Evolutionary conservation across 768 basidiomycete species (phyloP).

Genomic region (Leccinum boreale): DNA sequence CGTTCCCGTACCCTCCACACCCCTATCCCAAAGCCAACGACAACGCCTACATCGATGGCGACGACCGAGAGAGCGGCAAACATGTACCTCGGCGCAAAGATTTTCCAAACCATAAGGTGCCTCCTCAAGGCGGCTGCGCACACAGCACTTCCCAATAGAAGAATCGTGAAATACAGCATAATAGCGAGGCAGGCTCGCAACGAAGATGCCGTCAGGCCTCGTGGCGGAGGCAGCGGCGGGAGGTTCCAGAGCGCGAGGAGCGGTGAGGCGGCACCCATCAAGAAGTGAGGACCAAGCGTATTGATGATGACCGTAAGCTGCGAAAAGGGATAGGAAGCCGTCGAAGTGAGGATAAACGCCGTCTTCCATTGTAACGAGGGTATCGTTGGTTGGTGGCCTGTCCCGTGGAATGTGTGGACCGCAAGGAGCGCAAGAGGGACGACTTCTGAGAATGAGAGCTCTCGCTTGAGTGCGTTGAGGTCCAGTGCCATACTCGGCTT

Average conservation of each 20-base stretch:
- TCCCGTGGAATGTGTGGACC: slow-evolving; percentile 75
- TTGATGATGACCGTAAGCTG: slow-evolving; percentile 74
- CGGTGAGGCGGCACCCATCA: slow-evolving; percentile 65
- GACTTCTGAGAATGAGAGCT: slow-evolving; percentile 62
- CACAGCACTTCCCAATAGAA: slow-evolving; percentile 67
- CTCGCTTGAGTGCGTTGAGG: slow-evolving; percentile 28
- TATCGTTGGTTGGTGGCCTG: slow-evolving; percentile 89
- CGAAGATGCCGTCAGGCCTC: slow-evolving; percentile 33
- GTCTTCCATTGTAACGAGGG: slow-evolving; percentile 94
- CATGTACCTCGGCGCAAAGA: slow-evolving; percentile 97
- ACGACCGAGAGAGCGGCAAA: slow-evolving; percentile 61
- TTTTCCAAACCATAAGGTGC: slow-evolving; percentile 98
- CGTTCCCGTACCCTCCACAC: slow-evolving; percentile 18
- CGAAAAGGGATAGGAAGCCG: slow-evolving; percentile 68
- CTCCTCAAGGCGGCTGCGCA: slow-evolving; percentile 74
- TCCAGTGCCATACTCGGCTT: slow-evolving; percentile 45
- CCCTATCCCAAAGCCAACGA: slow-evolving; percentile 24
- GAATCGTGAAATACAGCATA: slow-evolving; percentile 63
- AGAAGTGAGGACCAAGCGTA: slow-evolving; percentile 67
- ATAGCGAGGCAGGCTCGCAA: slow-evolving; percentile 58
- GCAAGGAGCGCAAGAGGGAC: slow-evolving; percentile 74
- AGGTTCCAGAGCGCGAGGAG: slow-evolving; percentile 84
- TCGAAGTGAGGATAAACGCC: slow-evolving; percentile 77
- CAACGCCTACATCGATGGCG: slow-evolving; percentile 60
- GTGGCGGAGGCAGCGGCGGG: slow-evolving; percentile 46